Percentiles rank a stretch among this genome's conserved stretches.
phyloP scores from a whole-genome alignment of 176 grass and related monocot genomes.

The Olyra latifolia region DNA sequence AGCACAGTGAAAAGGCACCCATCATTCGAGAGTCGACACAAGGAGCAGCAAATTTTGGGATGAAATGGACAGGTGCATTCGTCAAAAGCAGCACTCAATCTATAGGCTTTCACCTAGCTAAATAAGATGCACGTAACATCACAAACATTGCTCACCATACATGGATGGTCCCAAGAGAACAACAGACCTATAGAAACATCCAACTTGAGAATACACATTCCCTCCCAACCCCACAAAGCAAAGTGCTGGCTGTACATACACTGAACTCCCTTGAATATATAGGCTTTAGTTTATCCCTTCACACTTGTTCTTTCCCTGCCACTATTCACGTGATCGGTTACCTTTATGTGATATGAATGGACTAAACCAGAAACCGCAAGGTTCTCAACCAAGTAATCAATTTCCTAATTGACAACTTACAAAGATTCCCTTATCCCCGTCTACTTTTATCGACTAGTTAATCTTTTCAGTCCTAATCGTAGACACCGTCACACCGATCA shows the following conservation, averaged over 20 bases:
- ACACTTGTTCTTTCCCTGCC: conserved; percentile 29
- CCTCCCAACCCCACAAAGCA: conserved; percentile 17
- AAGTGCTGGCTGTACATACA: conserved; percentile 24
- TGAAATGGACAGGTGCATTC: conserved; percentile 27
- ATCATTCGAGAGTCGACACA: conserved; percentile 21
- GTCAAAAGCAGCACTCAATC: conserved; percentile 33
- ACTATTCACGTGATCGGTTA: conserved; percentile 25
- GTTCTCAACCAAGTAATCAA: conserved; percentile 31
- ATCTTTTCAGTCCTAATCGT: conserved; percentile 35
- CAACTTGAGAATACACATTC: conserved; percentile 30
- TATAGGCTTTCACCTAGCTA: conserved; percentile 23
- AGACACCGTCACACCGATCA: conserved; percentile 36
- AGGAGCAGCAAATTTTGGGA: conserved; percentile 21
- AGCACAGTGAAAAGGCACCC: conserved; percentile 7
- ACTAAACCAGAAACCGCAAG: conserved; percentile 31
- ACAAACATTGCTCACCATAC: conserved; percentile 9
- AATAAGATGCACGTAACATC: conserved; percentile 32
- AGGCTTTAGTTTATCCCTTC: conserved; percentile 30
- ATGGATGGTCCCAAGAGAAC: conserved; percentile 33
- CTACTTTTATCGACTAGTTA: conserved; percentile 44
- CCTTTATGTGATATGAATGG: conserved; percentile 40
- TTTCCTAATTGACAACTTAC: conserved; percentile 58
- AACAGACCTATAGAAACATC: conserved; percentile 29
- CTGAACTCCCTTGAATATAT: conserved; percentile 32
- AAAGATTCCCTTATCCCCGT: conserved; percentile 61